phyloP scores from a whole-genome alignment of 208 protist species.

The Leishmania martiniquensis region DNA sequence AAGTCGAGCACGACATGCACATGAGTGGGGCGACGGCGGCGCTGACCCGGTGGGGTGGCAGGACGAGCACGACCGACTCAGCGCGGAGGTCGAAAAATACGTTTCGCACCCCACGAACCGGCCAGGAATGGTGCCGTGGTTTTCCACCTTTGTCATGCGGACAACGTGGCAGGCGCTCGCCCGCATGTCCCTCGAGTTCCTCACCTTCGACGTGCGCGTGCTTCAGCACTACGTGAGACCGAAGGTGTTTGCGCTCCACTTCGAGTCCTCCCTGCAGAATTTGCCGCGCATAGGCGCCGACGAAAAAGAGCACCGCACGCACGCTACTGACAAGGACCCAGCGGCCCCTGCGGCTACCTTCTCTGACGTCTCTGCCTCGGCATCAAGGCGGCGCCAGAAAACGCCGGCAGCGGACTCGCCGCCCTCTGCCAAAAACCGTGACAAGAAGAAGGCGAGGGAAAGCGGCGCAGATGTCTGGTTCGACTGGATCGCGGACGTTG shows the following conservation, averaged over 20 bases:
- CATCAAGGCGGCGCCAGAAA: not conserved
- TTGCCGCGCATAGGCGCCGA: not conserved
- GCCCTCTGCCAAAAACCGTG: not conserved
- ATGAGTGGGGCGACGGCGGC: not conserved
- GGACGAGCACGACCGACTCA: constrained; percentile 22
- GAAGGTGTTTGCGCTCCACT: constrained; percentile 70
- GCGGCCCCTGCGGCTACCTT: not conserved
- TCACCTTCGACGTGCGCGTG: constrained; percentile 78
- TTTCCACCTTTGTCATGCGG: constrained; percentile 70
- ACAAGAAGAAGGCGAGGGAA: not conserved
- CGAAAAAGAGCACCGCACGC: not conserved
- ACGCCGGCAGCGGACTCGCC: not conserved
- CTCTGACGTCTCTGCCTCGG: not conserved
- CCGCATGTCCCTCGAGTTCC: constrained; percentile 58
- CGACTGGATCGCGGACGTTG: constrained; percentile 87
- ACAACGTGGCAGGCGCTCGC: constrained; percentile 70
- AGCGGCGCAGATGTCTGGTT: constrained; percentile 70
- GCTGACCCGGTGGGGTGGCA: constrained; percentile 14
- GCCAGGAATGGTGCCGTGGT: constrained; percentile 87
- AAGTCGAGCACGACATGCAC: not conserved
- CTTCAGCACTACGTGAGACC: constrained; percentile 44
- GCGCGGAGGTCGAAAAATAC: not conserved
- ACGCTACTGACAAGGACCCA: not conserved
- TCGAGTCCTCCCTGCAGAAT: constrained; percentile 17
- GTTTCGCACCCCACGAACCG: constrained; percentile 56